Percentiles rank a stretch among this genome's conserved stretches.
These are phyloP conservation scores for Cryptosporidium sp. DNA, from an alignment of 169 alveolate species.

Conservation along the genomic window DNA sequence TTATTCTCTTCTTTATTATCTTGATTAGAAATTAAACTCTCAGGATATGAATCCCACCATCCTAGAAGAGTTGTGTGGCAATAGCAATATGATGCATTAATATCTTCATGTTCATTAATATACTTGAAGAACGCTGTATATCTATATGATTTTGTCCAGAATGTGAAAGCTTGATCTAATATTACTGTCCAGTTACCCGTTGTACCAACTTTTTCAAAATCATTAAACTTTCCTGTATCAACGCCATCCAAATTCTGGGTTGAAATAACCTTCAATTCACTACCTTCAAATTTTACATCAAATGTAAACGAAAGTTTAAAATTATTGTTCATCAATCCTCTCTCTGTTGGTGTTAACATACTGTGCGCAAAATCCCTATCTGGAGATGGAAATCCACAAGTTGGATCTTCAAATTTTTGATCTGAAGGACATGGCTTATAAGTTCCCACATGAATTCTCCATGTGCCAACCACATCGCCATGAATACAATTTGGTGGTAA, in stretches of 20 bases:
- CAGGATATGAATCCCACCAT: conserved; percentile 74
- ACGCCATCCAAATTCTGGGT: conserved; percentile 6
- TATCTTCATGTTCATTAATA: conserved; percentile 43
- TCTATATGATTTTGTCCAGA: conserved; percentile 48
- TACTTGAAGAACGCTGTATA: conserved; percentile 62
- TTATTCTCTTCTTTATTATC: conserved; percentile 11
- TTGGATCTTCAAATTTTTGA: conserved; percentile 48
- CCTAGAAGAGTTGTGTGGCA: conserved; percentile 72
- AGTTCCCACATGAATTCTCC: conserved; percentile 64
- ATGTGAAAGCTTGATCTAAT: conserved; percentile 61
- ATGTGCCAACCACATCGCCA: conserved; percentile 59
- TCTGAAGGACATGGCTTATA: conserved; percentile 38
- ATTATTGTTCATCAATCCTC: conserved; percentile 4
- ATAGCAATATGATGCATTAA: conserved; percentile 48
- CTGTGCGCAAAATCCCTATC: conserved; percentile 62
- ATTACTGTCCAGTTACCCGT: conserved; percentile 67
- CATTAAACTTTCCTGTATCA: neutral
- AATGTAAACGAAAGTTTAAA: conserved; percentile 30
- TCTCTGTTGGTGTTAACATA: conserved; percentile 33
- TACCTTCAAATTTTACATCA: conserved; percentile 43
- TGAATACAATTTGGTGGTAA: conserved; percentile 75
- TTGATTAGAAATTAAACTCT: neutral
- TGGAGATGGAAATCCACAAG: conserved; percentile 74
- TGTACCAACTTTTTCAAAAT: conserved; percentile 31
- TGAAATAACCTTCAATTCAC: neutral